A percentile compares a stretch with the other conserved stretches of the same genome.
phyloP scores from a whole-genome alignment of 352 stramenopile species.

The Phytophthora boehmeriae region DNA sequence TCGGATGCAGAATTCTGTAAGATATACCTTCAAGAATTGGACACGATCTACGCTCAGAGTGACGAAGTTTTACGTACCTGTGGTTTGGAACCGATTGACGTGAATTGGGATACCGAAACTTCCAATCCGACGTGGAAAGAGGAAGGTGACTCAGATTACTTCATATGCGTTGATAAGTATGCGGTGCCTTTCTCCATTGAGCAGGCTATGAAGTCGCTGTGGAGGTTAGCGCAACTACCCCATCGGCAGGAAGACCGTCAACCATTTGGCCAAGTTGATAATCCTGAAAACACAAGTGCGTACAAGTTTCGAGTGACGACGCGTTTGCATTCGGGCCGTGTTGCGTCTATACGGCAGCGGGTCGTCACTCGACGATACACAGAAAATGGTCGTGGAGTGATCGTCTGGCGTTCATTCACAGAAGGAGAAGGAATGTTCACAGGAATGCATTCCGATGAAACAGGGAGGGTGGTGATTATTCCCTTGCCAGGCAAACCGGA shows the following conservation, averaged over 20 bases:
- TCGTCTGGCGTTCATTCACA: constrained; percentile 49
- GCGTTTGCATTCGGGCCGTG: background rate
- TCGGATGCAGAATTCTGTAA: constrained; percentile 1
- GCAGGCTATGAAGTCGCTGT: background rate
- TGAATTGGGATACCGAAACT: too few species aligned
- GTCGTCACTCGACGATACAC: constrained; percentile 42
- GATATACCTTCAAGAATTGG: constrained; percentile 4
- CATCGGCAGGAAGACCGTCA: constrained; percentile 3
- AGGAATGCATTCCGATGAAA: constrained; percentile 17
- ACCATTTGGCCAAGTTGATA: background rate
- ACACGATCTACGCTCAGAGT: constrained; percentile 3
- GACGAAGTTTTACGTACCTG: too few species aligned
- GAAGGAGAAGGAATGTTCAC: constrained; percentile 22
- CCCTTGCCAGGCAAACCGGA: background rate
- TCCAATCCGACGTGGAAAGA: too few species aligned
- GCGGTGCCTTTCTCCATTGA: background rate
- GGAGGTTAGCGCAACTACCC: background rate
- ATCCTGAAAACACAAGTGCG: constrained; percentile 4
- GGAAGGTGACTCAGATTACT: too few species aligned
- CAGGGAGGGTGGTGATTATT: constrained; percentile 9
- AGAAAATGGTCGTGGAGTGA: constrained; percentile 45
- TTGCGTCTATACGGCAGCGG: constrained; percentile 5
- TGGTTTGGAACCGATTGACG: too few species aligned
- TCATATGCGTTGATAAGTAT: too few species aligned
- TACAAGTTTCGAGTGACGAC: constrained; percentile 12